Conservation (phyloP, 352 stramenopile genomes). For the Thalassiosira mediterranea region DNA sequence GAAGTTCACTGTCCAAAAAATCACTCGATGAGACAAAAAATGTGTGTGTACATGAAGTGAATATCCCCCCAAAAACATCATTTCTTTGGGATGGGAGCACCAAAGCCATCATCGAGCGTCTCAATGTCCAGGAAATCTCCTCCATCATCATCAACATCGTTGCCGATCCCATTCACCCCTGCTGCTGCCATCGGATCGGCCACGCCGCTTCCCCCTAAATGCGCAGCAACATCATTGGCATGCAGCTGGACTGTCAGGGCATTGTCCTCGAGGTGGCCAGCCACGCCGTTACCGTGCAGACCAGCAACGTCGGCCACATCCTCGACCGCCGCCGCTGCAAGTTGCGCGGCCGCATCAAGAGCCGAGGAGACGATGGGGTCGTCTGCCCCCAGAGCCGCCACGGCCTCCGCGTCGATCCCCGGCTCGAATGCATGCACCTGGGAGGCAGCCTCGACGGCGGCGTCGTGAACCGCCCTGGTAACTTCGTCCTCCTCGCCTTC, state of each 20-base stretch:
- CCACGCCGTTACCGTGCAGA: not conserved
- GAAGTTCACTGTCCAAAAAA: no score
- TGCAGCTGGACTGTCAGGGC: not conserved
- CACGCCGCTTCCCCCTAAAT: no score
- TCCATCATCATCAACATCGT: no score
- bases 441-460: slow-evolving; percentile 7
- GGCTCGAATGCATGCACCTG: slow-evolving; percentile 1
- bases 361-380: slow-evolving; percentile 22
- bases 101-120: no score
- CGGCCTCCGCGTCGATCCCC: slow-evolving; percentile 29
- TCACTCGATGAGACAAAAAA: no score
- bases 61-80: no score
- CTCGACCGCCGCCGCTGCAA: slow-evolving; percentile 49
- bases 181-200: no score
- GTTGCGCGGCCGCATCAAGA: slow-evolving; percentile 65
- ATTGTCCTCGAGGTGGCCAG: not conserved
- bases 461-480: slow-evolving; percentile 18
- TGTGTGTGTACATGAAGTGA: no score
- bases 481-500: slow-evolving; percentile 22
- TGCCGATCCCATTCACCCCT: no score
- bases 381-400: slow-evolving; percentile 23
- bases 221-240: no score
- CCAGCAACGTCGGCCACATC: not conserved
- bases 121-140: no score
- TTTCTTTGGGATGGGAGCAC: no score